These are phyloP conservation scores for Kockovaella imperatae DNA, from an alignment of 768 basidiomycete species.

Conservation along the genomic window DNA sequence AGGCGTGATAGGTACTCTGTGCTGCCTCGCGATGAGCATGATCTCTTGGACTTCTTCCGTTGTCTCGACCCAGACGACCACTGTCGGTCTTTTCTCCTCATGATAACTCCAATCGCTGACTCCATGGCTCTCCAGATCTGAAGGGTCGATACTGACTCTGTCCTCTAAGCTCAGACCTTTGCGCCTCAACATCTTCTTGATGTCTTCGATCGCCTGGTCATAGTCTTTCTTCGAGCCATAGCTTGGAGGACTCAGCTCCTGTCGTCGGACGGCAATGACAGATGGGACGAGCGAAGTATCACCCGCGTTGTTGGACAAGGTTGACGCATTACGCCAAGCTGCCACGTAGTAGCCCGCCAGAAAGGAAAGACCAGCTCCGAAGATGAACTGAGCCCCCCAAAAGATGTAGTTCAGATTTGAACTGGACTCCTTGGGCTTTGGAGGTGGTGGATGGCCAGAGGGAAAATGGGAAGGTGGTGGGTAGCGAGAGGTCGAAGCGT, in stretches of 20 bases:
- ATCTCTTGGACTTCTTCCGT: slow-evolving; percentile 78
- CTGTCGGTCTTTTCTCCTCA: slow-evolving; percentile 31
- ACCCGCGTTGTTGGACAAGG: background rate
- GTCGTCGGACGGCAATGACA: slow-evolving; percentile 1
- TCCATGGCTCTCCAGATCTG: slow-evolving; percentile 33
- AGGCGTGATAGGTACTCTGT: slow-evolving; percentile 66
- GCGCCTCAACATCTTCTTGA: slow-evolving; percentile 11
- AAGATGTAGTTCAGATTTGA: too few relatives aligned
- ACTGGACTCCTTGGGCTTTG: slow-evolving; percentile 20
- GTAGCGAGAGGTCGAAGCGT: too few relatives aligned
- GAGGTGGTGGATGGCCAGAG: background rate
- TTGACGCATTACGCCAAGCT: background rate
- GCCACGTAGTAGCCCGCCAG: background rate
- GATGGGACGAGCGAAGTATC: background rate
- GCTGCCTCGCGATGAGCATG: slow-evolving; percentile 67
- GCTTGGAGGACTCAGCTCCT: slow-evolving; percentile 23
- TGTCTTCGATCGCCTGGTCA: slow-evolving; percentile 23
- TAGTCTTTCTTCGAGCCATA: slow-evolving; percentile 29
- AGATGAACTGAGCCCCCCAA: background rate
- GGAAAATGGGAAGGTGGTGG: background rate
- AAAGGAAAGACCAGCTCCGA: background rate
- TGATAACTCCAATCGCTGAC: slow-evolving; percentile 42
- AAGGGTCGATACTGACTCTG: slow-evolving; percentile 29
- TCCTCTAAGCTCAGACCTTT: slow-evolving; percentile 29
- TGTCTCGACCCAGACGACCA: slow-evolving; percentile 46